Conservation (phyloP, 2,329 filamentous ascomycete species). For the Penicillium aurantiogriseum region DNA sequence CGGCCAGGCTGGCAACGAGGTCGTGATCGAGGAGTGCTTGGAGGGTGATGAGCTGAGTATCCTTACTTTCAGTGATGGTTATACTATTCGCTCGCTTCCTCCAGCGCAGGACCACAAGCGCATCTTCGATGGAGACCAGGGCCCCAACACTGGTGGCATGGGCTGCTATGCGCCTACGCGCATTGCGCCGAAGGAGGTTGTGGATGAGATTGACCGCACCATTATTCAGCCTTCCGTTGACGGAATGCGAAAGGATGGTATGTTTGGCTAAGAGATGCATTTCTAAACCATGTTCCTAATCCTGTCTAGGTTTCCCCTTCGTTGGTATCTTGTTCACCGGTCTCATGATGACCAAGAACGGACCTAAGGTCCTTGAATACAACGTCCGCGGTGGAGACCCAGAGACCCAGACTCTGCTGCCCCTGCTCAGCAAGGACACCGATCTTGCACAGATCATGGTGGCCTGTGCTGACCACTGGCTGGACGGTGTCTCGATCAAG, state of each 20-base stretch:
- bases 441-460: conserved; percentile 88
- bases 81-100: conserved; percentile 76
- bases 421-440: conserved; percentile 71
- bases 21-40: conserved; percentile 93
- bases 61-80: conserved; percentile 86
- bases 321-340: conserved; percentile 56
- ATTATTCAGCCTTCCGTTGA: conserved; percentile 87
- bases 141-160: conserved; percentile 96
- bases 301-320: conserved; percentile 39
- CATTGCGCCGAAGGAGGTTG: conserved; percentile 70
- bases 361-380: conserved; percentile 84
- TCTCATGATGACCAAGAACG: conserved; percentile 83
- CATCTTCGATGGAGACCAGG: conserved; percentile 83
- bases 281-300: conserved; percentile 57
- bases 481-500: conserved; percentile 68
- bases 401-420: conserved; percentile 82
- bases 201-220: conserved; percentile 73
- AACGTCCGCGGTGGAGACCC: conserved; percentile 92
- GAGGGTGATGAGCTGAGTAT: conserved; percentile 90
- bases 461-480: conserved; percentile 72
- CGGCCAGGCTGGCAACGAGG: conserved; percentile 79
- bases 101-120: conserved; percentile 97
- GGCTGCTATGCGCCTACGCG: conserved; percentile 93
- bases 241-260: conserved; percentile 77
- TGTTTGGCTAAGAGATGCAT: conserved; percentile 66